Base-by-base conservation (phyloP, 2,329 filamentous ascomycete genomes). In the Orbilia ellipsospora region DNA sequence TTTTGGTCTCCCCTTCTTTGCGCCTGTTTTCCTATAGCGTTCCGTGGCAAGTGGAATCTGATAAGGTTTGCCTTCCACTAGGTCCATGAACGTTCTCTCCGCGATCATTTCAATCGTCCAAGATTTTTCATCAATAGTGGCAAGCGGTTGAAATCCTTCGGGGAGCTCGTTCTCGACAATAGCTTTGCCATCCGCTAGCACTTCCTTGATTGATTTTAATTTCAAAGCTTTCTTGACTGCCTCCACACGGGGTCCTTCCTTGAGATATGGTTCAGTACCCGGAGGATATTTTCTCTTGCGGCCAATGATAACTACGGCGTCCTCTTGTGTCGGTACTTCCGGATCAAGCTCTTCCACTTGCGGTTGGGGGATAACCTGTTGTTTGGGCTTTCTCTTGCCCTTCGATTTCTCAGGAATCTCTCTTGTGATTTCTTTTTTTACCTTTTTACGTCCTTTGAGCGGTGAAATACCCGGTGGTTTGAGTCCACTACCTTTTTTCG, bases 51-150 rank as follows among this genome's bases (percentile, higher is more conserved):
- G 57, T 36, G 70, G 70, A 28, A 74, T 65, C 57, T 74, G 70
- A 50, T 74, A 74, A 3, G 70, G 57, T 52, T 68, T 74, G 18
- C 59, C 31, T 57, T 67, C 63, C 15, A 74, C 64, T 6, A 74
- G 51, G 23, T 74, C 70, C 48, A 74, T 56, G 18, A 74, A 74
- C 1, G 63, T 74, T 51, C 70, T 74, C 45, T 74, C 63, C 16
- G 70, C 50, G 20, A 74, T 20, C 57, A 74, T 74, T 48, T 74
- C 70, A 16, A 74, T 63, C n/a, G 70, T 74, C 70, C 70, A 74
- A 13, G 64, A 52, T 20, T 44, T 60, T 18, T 74, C 70, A 36
- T 74, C 70, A 12, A 74, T 59, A 5, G 63, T 6, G 15, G 70
- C 63, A 15, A 74, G 57, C 12, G 70, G 70, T 28, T 68, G 63